These are phyloP conservation scores for Dicorynia guianensis DNA, from an alignment of 306 rosid species.

Conservation along the genomic window DNA sequence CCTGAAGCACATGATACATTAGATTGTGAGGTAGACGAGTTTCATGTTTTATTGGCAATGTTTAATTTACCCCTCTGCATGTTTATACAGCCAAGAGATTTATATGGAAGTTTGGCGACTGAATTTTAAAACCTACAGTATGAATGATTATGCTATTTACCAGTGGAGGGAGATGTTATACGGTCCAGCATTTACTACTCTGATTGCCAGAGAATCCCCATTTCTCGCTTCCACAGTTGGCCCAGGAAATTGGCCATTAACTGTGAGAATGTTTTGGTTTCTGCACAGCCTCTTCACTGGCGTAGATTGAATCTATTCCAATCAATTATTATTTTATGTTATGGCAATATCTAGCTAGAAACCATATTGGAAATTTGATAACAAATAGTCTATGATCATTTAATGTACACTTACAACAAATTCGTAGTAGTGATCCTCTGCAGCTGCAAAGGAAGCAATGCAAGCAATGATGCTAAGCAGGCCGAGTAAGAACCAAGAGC, in stretches of 20 bases:
- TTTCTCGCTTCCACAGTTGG: constrained; percentile 67
- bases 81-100: background rate
- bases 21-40: constrained; percentile 21
- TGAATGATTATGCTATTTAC: constrained; percentile 49
- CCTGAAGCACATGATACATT: constrained; percentile 54
- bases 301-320: constrained; percentile 54
- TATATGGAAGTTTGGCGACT: background rate
- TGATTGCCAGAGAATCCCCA: constrained; percentile 79
- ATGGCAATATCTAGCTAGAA: constrained; percentile 14
- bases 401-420: constrained; percentile 67
- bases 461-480: constrained; percentile 50
- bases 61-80: background rate
- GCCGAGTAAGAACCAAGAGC: constrained; percentile 50
- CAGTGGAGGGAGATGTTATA: constrained; percentile 82
- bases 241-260: constrained; percentile 88
- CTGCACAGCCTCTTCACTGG: constrained; percentile 91
- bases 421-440: constrained; percentile 73
- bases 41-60: constrained; percentile 11
- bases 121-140: constrained; percentile 5
- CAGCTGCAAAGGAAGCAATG: constrained; percentile 48
- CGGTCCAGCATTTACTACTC: constrained; percentile 66
- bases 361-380: background rate
- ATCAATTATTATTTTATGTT: constrained; percentile 23
- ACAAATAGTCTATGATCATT: constrained; percentile 20
- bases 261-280: constrained; percentile 67